Percentiles rank a stretch among this genome's conserved stretches.
Conservation (phyloP, 139 green algal genomes). For the Pleodorina starrii region DNA sequence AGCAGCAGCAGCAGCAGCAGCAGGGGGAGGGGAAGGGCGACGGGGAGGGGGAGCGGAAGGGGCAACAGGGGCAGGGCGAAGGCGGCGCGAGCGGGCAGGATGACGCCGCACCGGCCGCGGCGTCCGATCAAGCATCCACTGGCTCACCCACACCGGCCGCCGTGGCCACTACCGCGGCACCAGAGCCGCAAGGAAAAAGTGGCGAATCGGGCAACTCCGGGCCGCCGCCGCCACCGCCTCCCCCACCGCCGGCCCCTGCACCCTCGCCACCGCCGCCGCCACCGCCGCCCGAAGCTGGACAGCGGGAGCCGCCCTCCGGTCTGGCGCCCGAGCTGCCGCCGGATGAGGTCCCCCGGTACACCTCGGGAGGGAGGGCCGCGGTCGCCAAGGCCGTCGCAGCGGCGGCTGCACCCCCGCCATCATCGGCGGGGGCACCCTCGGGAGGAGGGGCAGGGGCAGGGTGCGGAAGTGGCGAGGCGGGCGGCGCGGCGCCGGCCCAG, state of each 20-base stretch:
- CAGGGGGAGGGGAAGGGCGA: not conserved
- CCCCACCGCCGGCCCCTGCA: not conserved
- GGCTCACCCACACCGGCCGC: no score
- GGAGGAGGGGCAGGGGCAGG: no score
- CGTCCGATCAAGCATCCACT: not conserved
- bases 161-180: no score
- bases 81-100: not conserved
- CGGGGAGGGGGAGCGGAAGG: not conserved
- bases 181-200: no score
- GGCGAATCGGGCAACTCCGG: not conserved
- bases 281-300: no score
- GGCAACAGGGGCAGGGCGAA: not conserved
- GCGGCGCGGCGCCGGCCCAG: no score
- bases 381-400: constrained; percentile 17
- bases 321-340: no score
- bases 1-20: constrained; percentile 25
- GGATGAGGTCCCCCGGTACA: not conserved
- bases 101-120: not conserved
- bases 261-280: not conserved
- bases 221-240: not conserved
- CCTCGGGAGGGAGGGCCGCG: constrained; percentile 13
- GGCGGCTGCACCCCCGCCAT: not conserved
- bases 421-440: not conserved
- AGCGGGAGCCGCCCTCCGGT: no score
- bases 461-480: no score